phyloP scores from a whole-genome alignment of 768 basidiomycete genomes.

The Collybia mongolica region DNA sequence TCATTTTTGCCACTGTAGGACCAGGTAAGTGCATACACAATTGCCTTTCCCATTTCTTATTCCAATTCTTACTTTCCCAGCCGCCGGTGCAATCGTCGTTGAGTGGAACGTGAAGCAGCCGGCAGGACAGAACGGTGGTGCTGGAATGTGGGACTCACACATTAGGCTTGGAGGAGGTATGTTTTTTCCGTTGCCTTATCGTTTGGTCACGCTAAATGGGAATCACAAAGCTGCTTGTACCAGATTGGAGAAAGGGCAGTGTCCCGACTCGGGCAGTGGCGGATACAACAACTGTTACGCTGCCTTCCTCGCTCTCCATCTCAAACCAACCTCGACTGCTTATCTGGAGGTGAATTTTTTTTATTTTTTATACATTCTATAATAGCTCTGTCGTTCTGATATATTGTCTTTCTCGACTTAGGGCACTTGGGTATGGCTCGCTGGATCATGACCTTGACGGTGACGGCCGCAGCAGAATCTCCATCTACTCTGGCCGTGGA shows the following conservation, averaged over 20 bases:
- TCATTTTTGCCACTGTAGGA: conserved; percentile 39
- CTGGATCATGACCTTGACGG: conserved; percentile 79
- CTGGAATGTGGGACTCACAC: conserved; percentile 61
- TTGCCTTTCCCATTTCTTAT: not conserved
- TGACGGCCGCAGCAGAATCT: conserved; percentile 43
- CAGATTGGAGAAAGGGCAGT: conserved; percentile 44
- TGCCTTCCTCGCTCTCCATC: conserved; percentile 66
- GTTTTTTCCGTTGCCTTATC: not conserved
- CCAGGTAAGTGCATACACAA: conserved; percentile 13
- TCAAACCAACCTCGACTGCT: conserved; percentile 52
- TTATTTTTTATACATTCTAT: not conserved
- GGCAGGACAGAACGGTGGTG: conserved; percentile 49
- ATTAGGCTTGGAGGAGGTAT: conserved; percentile 48
- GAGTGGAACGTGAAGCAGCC: conserved; percentile 68
- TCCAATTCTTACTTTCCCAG: conserved; percentile 18
- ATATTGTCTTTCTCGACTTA: conserved; percentile 19
- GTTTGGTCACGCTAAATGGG: not conserved
- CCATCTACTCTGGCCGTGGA: conserved; percentile 70
- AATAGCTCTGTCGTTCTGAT: not conserved
- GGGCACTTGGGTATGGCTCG: conserved; percentile 81
- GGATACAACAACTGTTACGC: conserved; percentile 52
- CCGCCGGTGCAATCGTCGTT: conserved; percentile 64
- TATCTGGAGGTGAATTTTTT: conserved; percentile 56
- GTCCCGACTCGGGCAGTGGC: conserved; percentile 42
- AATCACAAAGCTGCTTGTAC: conserved; percentile 47